Evolutionary conservation across 805 yeast genomes (phyloP), one percentile per base, ranked within the genome.

Genomic region (Babjeviella inositovora): DNA sequence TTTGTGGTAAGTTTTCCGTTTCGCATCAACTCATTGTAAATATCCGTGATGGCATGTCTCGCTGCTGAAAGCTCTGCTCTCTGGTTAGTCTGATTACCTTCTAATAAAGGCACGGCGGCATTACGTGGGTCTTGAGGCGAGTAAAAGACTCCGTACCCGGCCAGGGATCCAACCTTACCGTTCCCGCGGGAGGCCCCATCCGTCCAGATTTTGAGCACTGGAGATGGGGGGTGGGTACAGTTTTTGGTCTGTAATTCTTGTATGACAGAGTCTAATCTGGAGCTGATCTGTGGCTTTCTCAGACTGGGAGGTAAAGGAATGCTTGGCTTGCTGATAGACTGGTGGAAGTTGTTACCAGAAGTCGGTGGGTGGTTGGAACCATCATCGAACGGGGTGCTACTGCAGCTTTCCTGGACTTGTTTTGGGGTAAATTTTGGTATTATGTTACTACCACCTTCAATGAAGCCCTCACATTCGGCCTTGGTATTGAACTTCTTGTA

Each of bases 141-240:
- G 41, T 61, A 80, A 40, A 50, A 81, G 0, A 76, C 77, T 13
- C 94, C 96, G 36, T 63, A 70, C 0, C 96, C 95, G 0, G 74
- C 70, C 3, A 34, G 27, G 1, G 61, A 52, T 6, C 33, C 32
- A 0, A 23, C 21, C 11, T 37, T 48, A 1, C 82, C 84, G 34
- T 75, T 74, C 4, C 64, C 59, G 7, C 70, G 48, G 0, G 72
- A 55, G 0, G 93, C 77, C 0, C 95, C 96, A 44, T 84, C 96
- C 11, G 81, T 72, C 37, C 64, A 84, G 0, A 81, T 52, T 5
- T n/a, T n/a, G n/a, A n/a, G n/a, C n/a, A n/a, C n/a, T n/a, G n/a
- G n/a, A n/a, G n/a, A n/a, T n/a, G n/a, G n/a, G n/a, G n/a, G n/a
- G n/a, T n/a, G 18, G 18, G 18, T 16, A 16, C 9, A 8, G 18